phyloP scores from a whole-genome alignment of 768 basidiomycete species.

The Suillus fuscotomentosus region DNA sequence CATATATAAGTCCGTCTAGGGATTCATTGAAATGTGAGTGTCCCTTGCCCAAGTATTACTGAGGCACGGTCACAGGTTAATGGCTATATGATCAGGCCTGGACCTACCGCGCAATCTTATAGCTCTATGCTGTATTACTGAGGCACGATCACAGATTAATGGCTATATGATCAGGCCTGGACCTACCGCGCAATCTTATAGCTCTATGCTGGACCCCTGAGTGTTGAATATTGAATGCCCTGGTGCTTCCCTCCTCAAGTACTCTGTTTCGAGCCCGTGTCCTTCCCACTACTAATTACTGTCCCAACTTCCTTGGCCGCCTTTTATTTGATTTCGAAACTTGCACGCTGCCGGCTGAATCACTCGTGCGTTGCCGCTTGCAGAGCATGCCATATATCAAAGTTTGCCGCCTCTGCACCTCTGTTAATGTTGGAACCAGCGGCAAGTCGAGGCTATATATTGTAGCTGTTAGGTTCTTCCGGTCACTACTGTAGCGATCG shows the following conservation, averaged over 20 bases:
- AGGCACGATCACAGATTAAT: not conserved
- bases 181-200: not conserved
- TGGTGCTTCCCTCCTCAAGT: not conserved
- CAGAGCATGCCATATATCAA: not conserved
- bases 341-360: not conserved
- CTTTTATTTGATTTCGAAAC: not conserved
- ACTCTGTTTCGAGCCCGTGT: not conserved
- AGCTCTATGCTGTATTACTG: not conserved
- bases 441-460: not conserved
- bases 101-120: not conserved
- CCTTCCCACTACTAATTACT: not conserved
- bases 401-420: not conserved
- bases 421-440: not conserved
- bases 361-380: not conserved
- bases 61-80: not conserved
- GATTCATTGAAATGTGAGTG: not conserved
- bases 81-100: not conserved
- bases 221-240: not conserved
- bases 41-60: not conserved
- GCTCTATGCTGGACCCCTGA: not conserved
- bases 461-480: not conserved
- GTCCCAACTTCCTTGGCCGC: not conserved
- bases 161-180: not conserved
- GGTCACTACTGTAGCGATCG: no score
- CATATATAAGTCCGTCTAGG: not conserved